Conservation (phyloP, 208 protist species). For the Trypanosoma vivax region DNA sequence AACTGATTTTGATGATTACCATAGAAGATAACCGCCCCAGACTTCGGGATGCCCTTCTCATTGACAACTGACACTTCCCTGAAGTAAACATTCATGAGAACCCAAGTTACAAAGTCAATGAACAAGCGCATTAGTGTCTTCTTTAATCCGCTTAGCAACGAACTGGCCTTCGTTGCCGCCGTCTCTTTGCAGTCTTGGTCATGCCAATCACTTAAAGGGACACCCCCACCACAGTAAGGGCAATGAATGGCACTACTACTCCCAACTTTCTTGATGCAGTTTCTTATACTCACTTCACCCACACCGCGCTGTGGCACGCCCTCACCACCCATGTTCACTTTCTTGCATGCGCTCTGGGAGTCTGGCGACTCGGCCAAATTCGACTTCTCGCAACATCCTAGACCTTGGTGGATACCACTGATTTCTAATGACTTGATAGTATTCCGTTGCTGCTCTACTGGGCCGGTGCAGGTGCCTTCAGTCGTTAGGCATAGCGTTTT, state of each 20-base stretch:
- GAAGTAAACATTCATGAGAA: conserved; percentile 88
- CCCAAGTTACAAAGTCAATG: conserved; percentile 82
- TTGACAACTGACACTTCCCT: conserved; percentile 88
- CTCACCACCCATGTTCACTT: neutral
- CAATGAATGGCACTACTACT: conserved; percentile 35
- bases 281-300: neutral
- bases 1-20: conserved; percentile 93
- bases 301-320: neutral
- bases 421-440: neutral
- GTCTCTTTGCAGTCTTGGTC: conserved; percentile 68
- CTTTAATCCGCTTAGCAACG: conserved; percentile 47
- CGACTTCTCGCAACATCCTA: conserved; percentile 14
- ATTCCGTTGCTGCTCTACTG: too few species aligned
- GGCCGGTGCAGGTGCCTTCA: too few species aligned
- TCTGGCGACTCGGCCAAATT: neutral
- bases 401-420: neutral
- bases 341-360: neutral
- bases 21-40: conserved; percentile 90
- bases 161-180: conserved; percentile 37
- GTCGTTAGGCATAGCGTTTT: too few species aligned
- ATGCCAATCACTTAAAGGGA: conserved; percentile 65
- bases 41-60: conserved; percentile 78
- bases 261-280: neutral
- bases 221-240: conserved; percentile 46
- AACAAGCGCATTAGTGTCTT: conserved; percentile 43